Base-by-base conservation (phyloP, 2,329 filamentous ascomycete genomes). In the Hortaea werneckii region DNA sequence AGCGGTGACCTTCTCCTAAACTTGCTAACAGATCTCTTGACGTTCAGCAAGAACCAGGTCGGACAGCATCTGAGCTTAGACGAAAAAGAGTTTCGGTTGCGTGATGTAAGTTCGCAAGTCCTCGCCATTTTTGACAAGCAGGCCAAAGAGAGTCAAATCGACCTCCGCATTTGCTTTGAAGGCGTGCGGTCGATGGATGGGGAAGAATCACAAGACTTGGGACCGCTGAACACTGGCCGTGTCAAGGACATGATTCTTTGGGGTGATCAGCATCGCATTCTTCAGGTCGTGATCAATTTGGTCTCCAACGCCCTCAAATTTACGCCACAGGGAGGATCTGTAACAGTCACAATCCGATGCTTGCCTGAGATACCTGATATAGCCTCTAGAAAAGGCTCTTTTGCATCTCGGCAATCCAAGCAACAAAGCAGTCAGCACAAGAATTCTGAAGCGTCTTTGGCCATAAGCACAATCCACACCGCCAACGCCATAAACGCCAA, bases 1-100 rank as follows among this genome's bases (percentile, higher is more conserved):
- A 90, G 85, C 20, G 87, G 78, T 5, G 89, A 95, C 61, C 67
- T 95, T 5, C 68, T 95, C 6, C 71, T 94, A 2, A 88, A 95
- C 59, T 75, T 95, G 1, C 72, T 95, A 6, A 92, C 92, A 37
- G 89, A 95, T 68, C 73, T 95, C 4, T 69, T 95, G 35, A 94
- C 86, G 32, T 95, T 95, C 66, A 92, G 86, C 60, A 95, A 94
- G 66, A 95, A 95, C 58, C 87, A 95, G 64, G 88, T 94, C 42
- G 88, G 87, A 2, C 85, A 94, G 56, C 81, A 89, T 50, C 70
- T 95, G 38, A 82, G 73, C 37, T 71, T 95, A 1, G 87, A 95
- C 55, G 83, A 94, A 61, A 85, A 79, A 50, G 88, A 94, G 56
- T 95, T 95, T 57, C 75, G 83, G 6, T 62, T 95, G 28, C 80